phyloP scores from a whole-genome alignment of 108 stramenopile genomes.

The Seminavis robusta region DNA sequence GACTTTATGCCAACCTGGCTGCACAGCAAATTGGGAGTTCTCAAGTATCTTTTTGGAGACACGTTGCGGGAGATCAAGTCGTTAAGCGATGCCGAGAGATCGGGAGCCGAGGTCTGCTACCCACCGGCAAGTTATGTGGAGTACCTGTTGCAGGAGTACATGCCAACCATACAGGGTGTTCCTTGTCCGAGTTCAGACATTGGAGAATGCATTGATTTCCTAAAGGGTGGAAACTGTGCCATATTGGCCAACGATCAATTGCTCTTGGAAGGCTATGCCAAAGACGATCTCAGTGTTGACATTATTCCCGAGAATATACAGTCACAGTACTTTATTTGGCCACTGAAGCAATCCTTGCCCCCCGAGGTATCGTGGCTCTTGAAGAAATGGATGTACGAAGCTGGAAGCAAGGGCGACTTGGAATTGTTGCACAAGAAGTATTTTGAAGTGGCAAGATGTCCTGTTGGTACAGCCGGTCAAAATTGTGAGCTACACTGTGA shows the following conservation, averaged over 20 bases:
- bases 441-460: slow-evolving; percentile 7
- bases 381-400: slow-evolving; percentile 17
- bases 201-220: neutral
- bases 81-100: slow-evolving; percentile 1
- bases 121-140: neutral
- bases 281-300: neutral
- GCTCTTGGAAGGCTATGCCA: neutral
- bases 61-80: neutral
- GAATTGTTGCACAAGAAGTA: slow-evolving; percentile 6
- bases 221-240: neutral
- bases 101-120: neutral
- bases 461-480: slow-evolving; percentile 14
- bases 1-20: slow-evolving; percentile 14
- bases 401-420: neutral
- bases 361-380: neutral
- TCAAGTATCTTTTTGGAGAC: neutral
- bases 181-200: neutral
- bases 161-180: neutral
- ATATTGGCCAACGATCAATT: slow-evolving; percentile 1
- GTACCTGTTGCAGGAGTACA: neutral
- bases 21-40: neutral
- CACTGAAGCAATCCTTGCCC: neutral
- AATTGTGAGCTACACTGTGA: slow-evolving; percentile 11
- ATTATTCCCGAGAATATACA: neutral
- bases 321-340: slow-evolving; percentile 1